These are phyloP conservation scores for Eucalyptus dawsonii DNA, from an alignment of 345 rosid genomes.

Conservation along the genomic window DNA sequence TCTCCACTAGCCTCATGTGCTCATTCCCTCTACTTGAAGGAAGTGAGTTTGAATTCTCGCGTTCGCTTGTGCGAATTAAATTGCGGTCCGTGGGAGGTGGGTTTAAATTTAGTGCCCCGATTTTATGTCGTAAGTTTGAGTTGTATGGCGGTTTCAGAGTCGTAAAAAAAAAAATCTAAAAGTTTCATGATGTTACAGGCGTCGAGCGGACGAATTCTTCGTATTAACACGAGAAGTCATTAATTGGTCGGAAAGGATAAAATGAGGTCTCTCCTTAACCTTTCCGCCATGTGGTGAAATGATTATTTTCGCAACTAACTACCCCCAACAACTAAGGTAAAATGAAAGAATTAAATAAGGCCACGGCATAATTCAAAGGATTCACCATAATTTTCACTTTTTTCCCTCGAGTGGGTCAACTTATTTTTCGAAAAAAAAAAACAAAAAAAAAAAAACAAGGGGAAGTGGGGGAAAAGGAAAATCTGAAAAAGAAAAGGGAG, in stretches of 20 bases:
- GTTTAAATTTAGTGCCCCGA: no score
- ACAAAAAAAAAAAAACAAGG: no score
- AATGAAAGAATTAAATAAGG: neutral
- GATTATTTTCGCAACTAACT: neutral
- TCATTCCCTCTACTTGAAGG: accelerated
- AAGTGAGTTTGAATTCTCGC: accelerated
- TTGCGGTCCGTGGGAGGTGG: accelerated
- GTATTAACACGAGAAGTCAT: neutral
- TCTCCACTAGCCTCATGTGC: neutral
- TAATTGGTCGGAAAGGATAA: neutral
- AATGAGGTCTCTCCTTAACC: neutral
- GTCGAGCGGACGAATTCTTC: neutral
- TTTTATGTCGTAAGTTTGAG: no score
- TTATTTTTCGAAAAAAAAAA: neutral
- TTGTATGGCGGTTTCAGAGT: accelerated
- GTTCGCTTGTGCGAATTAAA: no score
- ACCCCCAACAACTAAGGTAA: neutral
- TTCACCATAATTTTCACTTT: neutral
- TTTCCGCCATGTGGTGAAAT: neutral
- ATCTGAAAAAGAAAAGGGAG: neutral
- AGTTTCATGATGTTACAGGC: neutral
- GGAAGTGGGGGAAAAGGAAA: neutral
- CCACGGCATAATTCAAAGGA: neutral
- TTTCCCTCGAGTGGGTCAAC: neutral
- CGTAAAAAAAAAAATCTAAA: no score